Conservation (phyloP, 768 basidiomycete species). For the Tricholoma terreum region DNA sequence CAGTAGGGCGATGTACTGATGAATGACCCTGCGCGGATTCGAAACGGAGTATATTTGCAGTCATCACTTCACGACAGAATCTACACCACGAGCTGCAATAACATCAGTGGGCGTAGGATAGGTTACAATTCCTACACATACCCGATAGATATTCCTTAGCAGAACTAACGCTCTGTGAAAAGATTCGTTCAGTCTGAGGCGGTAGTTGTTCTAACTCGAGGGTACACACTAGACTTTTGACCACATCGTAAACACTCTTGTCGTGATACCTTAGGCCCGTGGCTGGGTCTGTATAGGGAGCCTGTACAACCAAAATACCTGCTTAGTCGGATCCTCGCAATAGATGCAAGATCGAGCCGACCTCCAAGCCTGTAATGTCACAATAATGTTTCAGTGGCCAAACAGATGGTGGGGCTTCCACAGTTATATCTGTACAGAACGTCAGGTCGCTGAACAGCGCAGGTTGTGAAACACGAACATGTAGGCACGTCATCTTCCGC, state of each 20-base stretch:
- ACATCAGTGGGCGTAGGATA: background rate
- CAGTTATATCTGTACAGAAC: constrained; percentile 58
- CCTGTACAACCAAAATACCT: constrained; percentile 36
- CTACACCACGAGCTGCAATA: constrained; percentile 38
- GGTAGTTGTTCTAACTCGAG: background rate
- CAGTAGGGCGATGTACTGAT: no score
- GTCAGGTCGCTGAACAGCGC: background rate
- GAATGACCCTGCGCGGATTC: no score
- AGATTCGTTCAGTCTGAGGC: background rate
- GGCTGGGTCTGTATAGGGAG: constrained; percentile 79
- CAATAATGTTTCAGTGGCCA: constrained; percentile 76
- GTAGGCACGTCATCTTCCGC: constrained; percentile 65
- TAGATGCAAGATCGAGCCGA: constrained; percentile 19
- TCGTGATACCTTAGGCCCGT: constrained; percentile 81
- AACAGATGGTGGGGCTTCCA: constrained; percentile 83
- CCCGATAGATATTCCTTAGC: constrained; percentile 77
- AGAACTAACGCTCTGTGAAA: constrained; percentile 58
- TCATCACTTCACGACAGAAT: constrained; percentile 42
- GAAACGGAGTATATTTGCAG: background rate
- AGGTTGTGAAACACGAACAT: constrained; percentile 42
- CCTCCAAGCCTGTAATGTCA: constrained; percentile 85
- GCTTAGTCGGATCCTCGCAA: background rate
- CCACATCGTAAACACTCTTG: constrained; percentile 81
- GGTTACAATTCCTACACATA: constrained; percentile 24
- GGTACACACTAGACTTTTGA: constrained; percentile 63